Conservation (phyloP, 306 rosid species). For the Morella rubra region DNA sequence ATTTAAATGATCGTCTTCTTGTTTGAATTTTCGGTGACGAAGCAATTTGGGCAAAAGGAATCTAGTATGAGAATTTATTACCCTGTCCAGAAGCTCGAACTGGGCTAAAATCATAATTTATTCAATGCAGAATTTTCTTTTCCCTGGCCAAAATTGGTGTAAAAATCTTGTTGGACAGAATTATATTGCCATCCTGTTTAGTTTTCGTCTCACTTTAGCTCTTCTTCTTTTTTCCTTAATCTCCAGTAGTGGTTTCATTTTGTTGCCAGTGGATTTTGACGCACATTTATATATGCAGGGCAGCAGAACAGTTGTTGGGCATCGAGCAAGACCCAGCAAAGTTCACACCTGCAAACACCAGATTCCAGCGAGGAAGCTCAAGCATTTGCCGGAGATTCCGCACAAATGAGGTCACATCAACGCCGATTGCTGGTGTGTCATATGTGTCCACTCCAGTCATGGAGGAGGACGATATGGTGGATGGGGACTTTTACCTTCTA, state of each 20-base stretch:
- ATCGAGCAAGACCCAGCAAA: conserved; percentile 87
- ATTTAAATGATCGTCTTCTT: not conserved
- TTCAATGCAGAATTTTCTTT: not conserved
- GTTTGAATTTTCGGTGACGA: not conserved
- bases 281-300: conserved; percentile 48
- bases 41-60: not conserved
- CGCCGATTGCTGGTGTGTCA: conserved; percentile 75
- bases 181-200: not conserved
- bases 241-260: not conserved
- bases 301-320: conserved; percentile 86
- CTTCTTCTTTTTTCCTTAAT: not conserved
- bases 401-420: conserved; percentile 50
- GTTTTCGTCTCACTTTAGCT: not conserved
- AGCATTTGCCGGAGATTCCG: conserved; percentile 85
- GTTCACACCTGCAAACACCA: conserved; percentile 89
- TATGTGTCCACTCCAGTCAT: conserved; percentile 84
- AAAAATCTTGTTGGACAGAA: too few relatives aligned
- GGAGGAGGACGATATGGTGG: conserved; percentile 91
- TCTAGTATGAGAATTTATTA: not conserved
- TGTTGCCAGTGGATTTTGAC: conserved; percentile 7
- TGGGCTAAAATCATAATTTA: not conserved
- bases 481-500: conserved; percentile 73
- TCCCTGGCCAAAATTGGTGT: not conserved
- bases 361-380: conserved; percentile 94
- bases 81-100: not conserved